Percentiles rank a stretch among this genome's conserved stretches.
These are phyloP conservation scores for Fulvia fulva DNA, from an alignment of 2,329 filamentous ascomycete species.

Conservation along the genomic window DNA sequence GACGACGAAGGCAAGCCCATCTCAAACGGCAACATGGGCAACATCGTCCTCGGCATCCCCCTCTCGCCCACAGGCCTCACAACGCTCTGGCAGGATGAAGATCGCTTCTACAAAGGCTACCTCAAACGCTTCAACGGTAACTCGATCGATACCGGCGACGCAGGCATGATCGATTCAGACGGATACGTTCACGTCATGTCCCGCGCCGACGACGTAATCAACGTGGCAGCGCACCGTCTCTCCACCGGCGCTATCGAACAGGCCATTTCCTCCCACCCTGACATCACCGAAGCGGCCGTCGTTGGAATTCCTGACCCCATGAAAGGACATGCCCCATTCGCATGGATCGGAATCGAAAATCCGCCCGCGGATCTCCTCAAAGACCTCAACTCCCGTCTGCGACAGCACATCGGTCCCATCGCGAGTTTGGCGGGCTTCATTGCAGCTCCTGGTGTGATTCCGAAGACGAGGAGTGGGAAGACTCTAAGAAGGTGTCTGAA, in stretches of 20 bases:
- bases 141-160: conserved; percentile 90
- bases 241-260: conserved; percentile 89
- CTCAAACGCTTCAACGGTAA: conserved; percentile 73
- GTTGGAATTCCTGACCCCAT: conserved; percentile 79
- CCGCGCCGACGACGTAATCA: conserved; percentile 80
- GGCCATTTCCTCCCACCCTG: conserved; percentile 75
- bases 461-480: conserved; percentile 89
- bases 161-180: conserved; percentile 77
- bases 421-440: conserved; percentile 82
- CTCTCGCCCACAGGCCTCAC: conserved; percentile 83
- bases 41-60: conserved; percentile 80
- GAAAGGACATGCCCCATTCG: conserved; percentile 89
- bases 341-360: conserved; percentile 68
- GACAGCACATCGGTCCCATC: conserved; percentile 80
- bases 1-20: conserved; percentile 75
- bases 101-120: conserved; percentile 81
- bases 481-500: conserved; percentile 76
- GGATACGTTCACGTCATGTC: conserved; percentile 59
- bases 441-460: conserved; percentile 80
- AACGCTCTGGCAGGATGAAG: conserved; percentile 79
- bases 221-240: conserved; percentile 89
- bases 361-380: conserved; percentile 48
- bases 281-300: conserved; percentile 78
- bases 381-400: conserved; percentile 69
- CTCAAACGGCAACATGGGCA: conserved; percentile 73